phyloP scores from a whole-genome alignment of 1,284 basidiomycete genomes.

The Sphagnurus paluster region DNA sequence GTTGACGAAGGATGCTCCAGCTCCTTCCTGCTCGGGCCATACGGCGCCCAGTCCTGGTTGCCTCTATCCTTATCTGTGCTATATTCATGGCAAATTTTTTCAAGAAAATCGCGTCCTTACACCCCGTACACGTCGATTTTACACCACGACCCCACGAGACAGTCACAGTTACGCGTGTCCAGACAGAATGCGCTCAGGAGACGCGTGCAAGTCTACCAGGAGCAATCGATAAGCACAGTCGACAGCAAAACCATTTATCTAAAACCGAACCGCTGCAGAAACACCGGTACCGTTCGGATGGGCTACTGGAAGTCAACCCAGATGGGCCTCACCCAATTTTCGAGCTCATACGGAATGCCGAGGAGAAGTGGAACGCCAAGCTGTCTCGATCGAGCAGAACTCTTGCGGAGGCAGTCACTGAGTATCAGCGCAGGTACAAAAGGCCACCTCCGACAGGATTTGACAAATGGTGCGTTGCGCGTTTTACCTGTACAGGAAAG shows the following conservation, averaged over 20 bases:
- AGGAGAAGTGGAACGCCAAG: slow-evolving; percentile 53
- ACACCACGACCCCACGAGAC: slow-evolving; percentile 3
- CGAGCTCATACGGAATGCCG: slow-evolving; percentile 52
- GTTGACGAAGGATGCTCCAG: slow-evolving; percentile 5
- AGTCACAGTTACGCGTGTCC: slow-evolving; percentile 13
- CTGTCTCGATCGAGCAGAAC: slow-evolving; percentile 52
- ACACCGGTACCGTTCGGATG: slow-evolving; percentile 32
- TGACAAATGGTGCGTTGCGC: slow-evolving; percentile 41
- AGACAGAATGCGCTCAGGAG: slow-evolving; percentile 12
- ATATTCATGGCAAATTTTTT: slow-evolving; percentile 5
- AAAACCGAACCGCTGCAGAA: slow-evolving; percentile 7
- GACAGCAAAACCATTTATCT: not conserved
- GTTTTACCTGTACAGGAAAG: not conserved
- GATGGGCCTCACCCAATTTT: slow-evolving; percentile 52
- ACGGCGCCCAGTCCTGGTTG: slow-evolving; percentile 5
- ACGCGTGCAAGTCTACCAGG: slow-evolving; percentile 1
- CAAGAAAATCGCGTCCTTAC: not conserved
- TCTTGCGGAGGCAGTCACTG: slow-evolving; percentile 50
- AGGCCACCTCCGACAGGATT: slow-evolving; percentile 54
- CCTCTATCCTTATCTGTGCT: not conserved
- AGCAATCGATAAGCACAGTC: not conserved
- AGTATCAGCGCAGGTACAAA: slow-evolving; percentile 53
- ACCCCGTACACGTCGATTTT: not conserved
- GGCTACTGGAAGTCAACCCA: slow-evolving; percentile 36
- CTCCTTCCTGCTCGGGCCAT: slow-evolving; percentile 10